phyloP scores from a whole-genome alignment of 345 rosid genomes.

The Syzygium grande region DNA sequence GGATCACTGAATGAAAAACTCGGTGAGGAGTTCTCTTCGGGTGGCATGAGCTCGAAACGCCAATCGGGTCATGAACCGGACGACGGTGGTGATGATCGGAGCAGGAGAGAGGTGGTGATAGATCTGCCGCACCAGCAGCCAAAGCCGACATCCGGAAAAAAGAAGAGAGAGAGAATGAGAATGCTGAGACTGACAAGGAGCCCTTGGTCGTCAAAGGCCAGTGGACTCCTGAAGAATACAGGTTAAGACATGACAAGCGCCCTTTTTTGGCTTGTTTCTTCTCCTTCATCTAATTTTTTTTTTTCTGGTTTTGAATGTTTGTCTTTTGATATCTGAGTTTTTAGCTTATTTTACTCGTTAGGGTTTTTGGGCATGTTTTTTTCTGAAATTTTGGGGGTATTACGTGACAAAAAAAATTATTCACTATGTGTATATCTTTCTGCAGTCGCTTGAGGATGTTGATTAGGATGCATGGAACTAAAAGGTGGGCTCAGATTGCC shows the following conservation, averaged over 20 bases:
- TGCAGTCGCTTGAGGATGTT: not conserved
- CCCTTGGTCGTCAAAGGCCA: not conserved
- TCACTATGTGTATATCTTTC: not conserved
- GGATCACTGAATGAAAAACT: not conserved
- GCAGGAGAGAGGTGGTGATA: not conserved
- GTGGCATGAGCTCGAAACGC: not conserved
- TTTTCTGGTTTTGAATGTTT: not conserved
- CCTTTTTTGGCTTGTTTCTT: not conserved
- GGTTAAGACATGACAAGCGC: not conserved
- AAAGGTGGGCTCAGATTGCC: slow-evolving; percentile 3
- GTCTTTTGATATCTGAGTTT: not conserved
- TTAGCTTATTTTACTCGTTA: not conserved
- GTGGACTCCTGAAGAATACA: not conserved
- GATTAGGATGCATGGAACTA: not conserved
- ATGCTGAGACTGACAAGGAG: not conserved
- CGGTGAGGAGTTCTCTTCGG: not conserved
- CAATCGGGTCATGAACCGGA: not conserved
- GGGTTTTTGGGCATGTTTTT: not conserved
- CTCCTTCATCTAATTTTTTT: not conserved
- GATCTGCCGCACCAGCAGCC: not conserved
- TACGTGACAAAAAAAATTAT: not conserved
- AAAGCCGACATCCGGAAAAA: not conserved
- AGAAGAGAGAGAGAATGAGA: not conserved
- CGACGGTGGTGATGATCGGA: not conserved
- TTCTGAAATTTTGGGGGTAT: not conserved